phyloP scores from a whole-genome alignment of 179 eudicot genomes.

The Spinacia oleracea region DNA sequence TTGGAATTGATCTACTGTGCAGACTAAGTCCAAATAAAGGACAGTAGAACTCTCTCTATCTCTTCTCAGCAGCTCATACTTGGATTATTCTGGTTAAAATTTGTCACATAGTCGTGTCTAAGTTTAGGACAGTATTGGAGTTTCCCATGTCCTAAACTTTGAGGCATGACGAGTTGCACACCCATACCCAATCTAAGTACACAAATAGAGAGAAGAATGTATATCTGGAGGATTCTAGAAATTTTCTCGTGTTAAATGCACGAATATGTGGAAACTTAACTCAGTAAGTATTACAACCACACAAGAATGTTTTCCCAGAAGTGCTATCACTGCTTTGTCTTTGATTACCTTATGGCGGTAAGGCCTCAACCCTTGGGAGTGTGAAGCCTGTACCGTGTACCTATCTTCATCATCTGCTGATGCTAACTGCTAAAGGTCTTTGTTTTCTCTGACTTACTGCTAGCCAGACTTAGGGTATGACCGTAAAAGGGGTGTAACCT shows the following conservation, averaged over 20 bases:
- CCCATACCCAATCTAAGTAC: no score
- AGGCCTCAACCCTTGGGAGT: background rate
- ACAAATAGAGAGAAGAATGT: background rate
- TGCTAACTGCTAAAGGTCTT: background rate
- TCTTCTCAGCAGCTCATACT: no score
- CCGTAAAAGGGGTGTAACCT: background rate
- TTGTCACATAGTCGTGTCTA: no score
- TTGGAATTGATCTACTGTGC: no score
- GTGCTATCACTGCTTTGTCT: background rate
- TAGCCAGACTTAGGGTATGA: background rate
- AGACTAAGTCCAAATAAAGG: no score
- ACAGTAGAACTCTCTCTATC: no score
- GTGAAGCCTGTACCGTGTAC: background rate
- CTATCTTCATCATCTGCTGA: background rate
- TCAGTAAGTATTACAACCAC: background rate
- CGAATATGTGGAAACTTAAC: background rate
- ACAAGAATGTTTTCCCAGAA: background rate
- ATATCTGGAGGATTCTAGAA: background rate
- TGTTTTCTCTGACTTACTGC: background rate
- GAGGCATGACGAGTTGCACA: no score
- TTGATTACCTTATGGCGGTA: background rate
- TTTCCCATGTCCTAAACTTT: no score
- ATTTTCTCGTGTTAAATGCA: background rate
- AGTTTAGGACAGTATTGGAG: no score
- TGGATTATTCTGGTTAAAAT: no score